Base-by-base conservation (phyloP, 345 rosid species). In the Trapa incisa region DNA sequence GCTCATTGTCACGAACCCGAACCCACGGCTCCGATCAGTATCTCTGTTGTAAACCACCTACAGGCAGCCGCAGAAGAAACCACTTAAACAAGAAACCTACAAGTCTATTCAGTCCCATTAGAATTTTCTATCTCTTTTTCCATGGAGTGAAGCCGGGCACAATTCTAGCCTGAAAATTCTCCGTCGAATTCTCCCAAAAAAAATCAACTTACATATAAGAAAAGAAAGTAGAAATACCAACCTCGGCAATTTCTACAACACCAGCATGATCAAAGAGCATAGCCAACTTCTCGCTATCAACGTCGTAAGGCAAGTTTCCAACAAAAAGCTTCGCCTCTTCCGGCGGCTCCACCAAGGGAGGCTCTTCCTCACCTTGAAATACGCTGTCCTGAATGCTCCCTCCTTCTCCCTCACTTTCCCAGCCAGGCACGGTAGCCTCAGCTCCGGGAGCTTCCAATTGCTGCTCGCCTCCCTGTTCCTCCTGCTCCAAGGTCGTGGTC, bases 1-100 rank as follows among this genome's bases (percentile, higher is more conserved):
- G 75, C 97, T 91, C 96, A 94, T 90, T 5, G 95, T 87, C 76
- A 94, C 97, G 29, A 94, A 94, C 47, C 99, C 99, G 67, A 94
- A 94, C 29, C 99, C 99, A n/a, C 99, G 89, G 65, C 99, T 94
- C 73, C 77, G 85, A 68, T 93, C 94, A 11, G 89, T 93, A 61
- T 87, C 91, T 71, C 86, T 84, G 68, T 90, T 85, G 79, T 87
- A 90, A 67, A 90, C 83, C 71, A 93, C 92, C 98, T 93, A 22
- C 29, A 22, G 29, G 77, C 70, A 77, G 13, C 57, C 48, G 14
- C 5, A 22, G 29, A 22, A 65, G 42, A 56, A 35, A 45, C 16
- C 14, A 22, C 12, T 3, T 15, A 17, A 57, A 71, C 58, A 14
- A 7, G n/a, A 13, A 52, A 45, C 48, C 8, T 45, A 7, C 48